A percentile compares a stretch with the other conserved stretches of the same genome.
Evolutionary conservation across 2,329 filamentous ascomycete genomes (phyloP).

Genomic region (Trichoderma citrinoviride): DNA sequence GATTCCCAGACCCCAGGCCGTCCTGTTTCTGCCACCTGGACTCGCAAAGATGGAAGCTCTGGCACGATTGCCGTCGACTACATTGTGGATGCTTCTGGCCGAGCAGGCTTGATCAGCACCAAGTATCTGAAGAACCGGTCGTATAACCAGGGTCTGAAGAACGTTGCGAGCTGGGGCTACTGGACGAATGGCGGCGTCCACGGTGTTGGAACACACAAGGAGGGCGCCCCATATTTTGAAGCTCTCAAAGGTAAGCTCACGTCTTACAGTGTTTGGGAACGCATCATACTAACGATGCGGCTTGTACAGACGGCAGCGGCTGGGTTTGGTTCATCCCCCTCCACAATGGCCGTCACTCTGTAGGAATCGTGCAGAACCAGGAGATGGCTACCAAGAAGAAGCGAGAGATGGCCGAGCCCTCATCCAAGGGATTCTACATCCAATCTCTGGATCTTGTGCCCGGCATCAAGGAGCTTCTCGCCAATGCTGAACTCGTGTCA

Average conservation of each 20-base stretch:
- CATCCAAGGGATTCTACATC: conserved; percentile 35
- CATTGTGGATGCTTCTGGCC: conserved; percentile 48
- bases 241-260: conserved; percentile 35
- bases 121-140: conserved; percentile 49
- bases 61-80: conserved; percentile 47
- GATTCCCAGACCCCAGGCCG: conserved; percentile 27
- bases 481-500: conserved; percentile 34
- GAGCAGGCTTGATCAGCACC: conserved; percentile 44
- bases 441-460: conserved; percentile 36
- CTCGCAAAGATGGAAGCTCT: conserved; percentile 33
- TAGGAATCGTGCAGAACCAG: conserved; percentile 45
- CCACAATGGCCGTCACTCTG: conserved; percentile 44
- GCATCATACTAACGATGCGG: background rate
- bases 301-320: conserved; percentile 42
- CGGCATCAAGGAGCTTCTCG: conserved; percentile 32
- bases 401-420: conserved; percentile 16
- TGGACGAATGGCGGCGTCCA: conserved; percentile 40
- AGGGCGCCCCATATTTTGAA: conserved; percentile 45
- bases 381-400: conserved; percentile 38
- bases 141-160: conserved; percentile 48
- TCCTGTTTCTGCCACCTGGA: conserved; percentile 39
- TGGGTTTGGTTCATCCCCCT: conserved; percentile 52
- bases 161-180: conserved; percentile 50
- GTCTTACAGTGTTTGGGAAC: too few species aligned
- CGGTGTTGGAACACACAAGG: conserved; percentile 35